These are phyloP conservation scores for Fusarium papillatum DNA, from an alignment of 2,329 filamentous ascomycete species.

Conservation along the genomic window DNA sequence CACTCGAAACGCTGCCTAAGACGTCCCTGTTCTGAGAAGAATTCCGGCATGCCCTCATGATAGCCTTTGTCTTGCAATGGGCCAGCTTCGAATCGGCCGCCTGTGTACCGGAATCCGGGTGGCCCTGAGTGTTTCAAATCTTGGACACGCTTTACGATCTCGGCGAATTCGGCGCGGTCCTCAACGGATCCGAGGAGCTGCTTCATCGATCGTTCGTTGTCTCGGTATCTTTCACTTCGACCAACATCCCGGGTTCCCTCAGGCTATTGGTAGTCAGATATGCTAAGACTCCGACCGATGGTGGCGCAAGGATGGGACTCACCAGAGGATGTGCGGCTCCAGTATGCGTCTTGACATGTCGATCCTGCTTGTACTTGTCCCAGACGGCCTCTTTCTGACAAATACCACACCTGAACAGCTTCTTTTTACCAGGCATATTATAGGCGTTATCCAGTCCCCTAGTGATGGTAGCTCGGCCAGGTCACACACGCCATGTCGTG, in stretches of 20 bases:
- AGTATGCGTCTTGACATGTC: too few relatives aligned
- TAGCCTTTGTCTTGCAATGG: not conserved
- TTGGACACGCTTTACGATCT: not conserved
- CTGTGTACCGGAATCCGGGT: not conserved
- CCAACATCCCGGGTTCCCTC: not conserved
- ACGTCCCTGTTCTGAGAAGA: not conserved
- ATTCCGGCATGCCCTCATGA: not conserved
- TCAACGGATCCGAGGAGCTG: not conserved
- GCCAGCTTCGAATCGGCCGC: not conserved
- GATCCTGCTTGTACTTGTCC: too few relatives aligned
- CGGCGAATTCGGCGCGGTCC: not conserved
- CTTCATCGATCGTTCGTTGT: not conserved
- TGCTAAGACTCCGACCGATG: not conserved
- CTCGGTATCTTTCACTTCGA: not conserved
- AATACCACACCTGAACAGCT: too few relatives aligned
- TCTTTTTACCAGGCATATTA: too few relatives aligned
- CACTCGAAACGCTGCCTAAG: not conserved
- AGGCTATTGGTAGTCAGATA: not conserved
- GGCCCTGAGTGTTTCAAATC: not conserved
- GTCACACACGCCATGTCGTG: too few relatives aligned
- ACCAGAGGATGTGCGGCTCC: not conserved
- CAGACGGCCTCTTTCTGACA: too few relatives aligned
- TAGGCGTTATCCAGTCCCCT: too few relatives aligned
- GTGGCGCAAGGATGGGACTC: not conserved
- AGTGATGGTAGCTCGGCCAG: too few relatives aligned